A percentile compares a stretch with the other conserved stretches of the same genome.
phyloP scores from a whole-genome alignment of 2,329 filamentous ascomycete species.

The Paraphaeosphaeria minitans region DNA sequence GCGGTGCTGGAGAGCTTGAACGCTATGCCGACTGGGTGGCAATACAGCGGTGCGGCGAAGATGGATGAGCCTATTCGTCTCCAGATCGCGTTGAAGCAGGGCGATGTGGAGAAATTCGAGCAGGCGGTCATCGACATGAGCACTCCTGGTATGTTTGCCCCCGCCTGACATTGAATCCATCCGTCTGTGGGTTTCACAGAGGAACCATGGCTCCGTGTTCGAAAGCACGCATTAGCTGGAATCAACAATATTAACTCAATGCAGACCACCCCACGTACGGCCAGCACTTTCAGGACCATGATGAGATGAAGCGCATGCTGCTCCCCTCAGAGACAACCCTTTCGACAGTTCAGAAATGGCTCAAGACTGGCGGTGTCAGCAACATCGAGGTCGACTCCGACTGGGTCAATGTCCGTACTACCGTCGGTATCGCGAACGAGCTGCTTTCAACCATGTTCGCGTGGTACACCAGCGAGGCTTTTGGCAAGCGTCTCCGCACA shows the following conservation, averaged over 20 bases:
- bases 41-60: neutral
- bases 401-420: conserved; percentile 45
- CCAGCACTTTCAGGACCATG: conserved; percentile 51
- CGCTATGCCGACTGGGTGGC: conserved; percentile 2
- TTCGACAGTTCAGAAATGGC: conserved; percentile 50
- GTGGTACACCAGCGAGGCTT: conserved; percentile 46
- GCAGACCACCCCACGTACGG: conserved; percentile 51
- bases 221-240: no score
- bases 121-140: conserved; percentile 49
- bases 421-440: conserved; percentile 45
- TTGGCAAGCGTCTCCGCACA: conserved; percentile 51
- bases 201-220: no score
- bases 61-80: conserved; percentile 28
- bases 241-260: neutral
- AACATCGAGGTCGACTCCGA: conserved; percentile 47
- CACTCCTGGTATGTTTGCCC: conserved; percentile 47
- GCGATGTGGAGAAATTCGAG: conserved; percentile 45
- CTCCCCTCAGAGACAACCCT: conserved; percentile 47
- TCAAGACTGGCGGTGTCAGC: conserved; percentile 49
- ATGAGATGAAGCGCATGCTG: conserved; percentile 52
- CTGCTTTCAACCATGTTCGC: conserved; percentile 58
- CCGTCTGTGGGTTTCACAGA: no score
- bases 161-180: neutral
- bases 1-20: conserved; percentile 6
- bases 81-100: conserved; percentile 39